Evolutionary conservation across 177 flowering plant genomes (phyloP), one percentile per base, ranked within the genome.

Genomic region (Vitis hybrid): DNA sequence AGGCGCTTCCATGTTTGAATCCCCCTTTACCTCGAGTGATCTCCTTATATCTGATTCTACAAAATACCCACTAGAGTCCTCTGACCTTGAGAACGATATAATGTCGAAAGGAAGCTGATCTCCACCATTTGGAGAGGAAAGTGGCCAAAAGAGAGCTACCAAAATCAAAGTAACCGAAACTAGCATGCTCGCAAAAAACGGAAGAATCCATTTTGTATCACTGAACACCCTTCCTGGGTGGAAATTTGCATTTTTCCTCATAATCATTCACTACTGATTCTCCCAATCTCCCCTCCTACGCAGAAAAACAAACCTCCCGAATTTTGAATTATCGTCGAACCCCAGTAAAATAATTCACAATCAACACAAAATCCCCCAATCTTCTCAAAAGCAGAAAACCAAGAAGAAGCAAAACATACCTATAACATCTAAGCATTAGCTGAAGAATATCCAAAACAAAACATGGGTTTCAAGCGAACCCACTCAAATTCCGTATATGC

Each of bases 131-230:
- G 91, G 76, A 56, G 88, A 69, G 28, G 75, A 81, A 76, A 85
- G 82, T 49, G 83, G 50, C 74, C 90, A 90, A 49, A 80, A 81
- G 31, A 68, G 52, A 7, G 79, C 75, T 1, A 88, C 83, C 49
- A 89, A 61, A 15, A 81, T 52, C 63, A 94, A 82, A 65, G 87
- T 83, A 72, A 86, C 50, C 0, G 87, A 88, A 14, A 90, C 81
- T 5, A 90, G 78, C 81, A 92, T 79, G 76, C 92, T 93, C 0
- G 88, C 87, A 47, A 86, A 76, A 70, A 95, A 91, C 15, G 97
- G 98, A 62, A 90, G 71, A 61, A 80, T 78, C 98, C 99, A 95
- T 68, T 82, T 86, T 70, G 90, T 84, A 73, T 93, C 95, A 82
- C 88, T 84, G 71, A 87, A 92, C 9, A 80, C 65, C 79, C 89